Evolutionary conservation across 371 early-diverging fungal species (phyloP).

Genomic region (Lichtheimia ramosa): DNA sequence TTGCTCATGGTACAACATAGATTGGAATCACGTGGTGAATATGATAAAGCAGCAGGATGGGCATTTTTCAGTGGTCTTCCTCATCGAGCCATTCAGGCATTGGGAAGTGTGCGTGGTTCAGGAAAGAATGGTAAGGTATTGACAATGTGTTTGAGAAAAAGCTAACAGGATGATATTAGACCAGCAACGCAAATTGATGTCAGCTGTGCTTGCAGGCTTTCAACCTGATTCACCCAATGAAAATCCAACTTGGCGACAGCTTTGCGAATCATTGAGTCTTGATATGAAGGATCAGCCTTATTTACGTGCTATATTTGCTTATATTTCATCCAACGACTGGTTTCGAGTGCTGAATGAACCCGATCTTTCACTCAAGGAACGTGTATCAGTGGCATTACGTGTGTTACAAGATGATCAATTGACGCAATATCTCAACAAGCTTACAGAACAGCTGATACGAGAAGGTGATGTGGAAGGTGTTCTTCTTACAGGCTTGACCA

Average conservation of each 20-base stretch:
- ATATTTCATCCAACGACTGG: conserved; percentile 80
- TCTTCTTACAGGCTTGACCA: conserved; percentile 73
- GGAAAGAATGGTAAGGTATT: conserved; percentile 49
- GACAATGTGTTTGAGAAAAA: not conserved
- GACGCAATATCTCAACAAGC: conserved; percentile 48
- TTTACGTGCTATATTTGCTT: conserved; percentile 76
- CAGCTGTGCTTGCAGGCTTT: conserved; percentile 73
- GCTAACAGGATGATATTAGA: conserved; percentile 35
- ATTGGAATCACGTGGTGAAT: conserved; percentile 67
- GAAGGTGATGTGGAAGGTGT: conserved; percentile 76
- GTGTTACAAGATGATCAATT: conserved; percentile 75
- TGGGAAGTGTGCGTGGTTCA: conserved; percentile 45
- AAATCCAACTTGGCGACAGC: conserved; percentile 59
- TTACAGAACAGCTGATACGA: conserved; percentile 46
- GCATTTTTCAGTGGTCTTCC: conserved; percentile 82
- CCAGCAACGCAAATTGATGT: conserved; percentile 76
- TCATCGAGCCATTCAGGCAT: conserved; percentile 71
- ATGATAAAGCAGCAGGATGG: conserved; percentile 83
- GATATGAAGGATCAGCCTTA: conserved; percentile 72
- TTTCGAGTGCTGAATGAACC: conserved; percentile 61
- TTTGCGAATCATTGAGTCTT: conserved; percentile 60
- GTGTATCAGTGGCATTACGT: conserved; percentile 77
- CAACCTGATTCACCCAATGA: conserved; percentile 27
- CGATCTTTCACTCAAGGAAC: conserved; percentile 65
- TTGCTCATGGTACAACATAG: conserved; percentile 26